A percentile compares a stretch with the other conserved stretches of the same genome.
Conservation (phyloP, 768 basidiomycete genomes). For the Boletus subparvulus region DNA sequence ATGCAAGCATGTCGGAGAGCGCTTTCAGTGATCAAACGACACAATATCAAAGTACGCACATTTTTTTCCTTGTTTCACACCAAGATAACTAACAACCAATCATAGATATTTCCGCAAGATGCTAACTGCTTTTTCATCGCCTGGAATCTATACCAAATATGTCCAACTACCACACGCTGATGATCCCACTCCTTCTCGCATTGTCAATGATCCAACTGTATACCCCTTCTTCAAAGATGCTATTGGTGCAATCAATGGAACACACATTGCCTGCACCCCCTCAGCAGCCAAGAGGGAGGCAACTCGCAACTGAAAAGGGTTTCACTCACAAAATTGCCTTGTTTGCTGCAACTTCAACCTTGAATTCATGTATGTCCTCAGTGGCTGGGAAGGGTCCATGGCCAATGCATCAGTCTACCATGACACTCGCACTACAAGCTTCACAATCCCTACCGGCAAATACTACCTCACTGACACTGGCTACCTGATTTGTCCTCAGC, state of each 20-base stretch:
- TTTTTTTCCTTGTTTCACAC: too few relatives aligned
- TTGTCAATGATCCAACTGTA: not conserved
- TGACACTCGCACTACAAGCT: too few relatives aligned
- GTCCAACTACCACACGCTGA: not conserved
- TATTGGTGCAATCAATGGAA: not conserved
- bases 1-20: too few relatives aligned
- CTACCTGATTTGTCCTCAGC: not conserved
- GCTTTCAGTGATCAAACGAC: too few relatives aligned
- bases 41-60: too few relatives aligned
- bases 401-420: too few relatives aligned
- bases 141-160: not conserved
- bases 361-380: not conserved
- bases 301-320: not conserved
- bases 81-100: too few relatives aligned
- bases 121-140: not conserved
- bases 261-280: not conserved
- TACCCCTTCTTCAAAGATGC: not conserved
- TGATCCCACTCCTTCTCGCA: not conserved
- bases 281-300: not conserved
- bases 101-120: not conserved
- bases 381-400: not conserved
- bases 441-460: not conserved
- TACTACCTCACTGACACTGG: not conserved
- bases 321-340: not conserved
- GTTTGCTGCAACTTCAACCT: not conserved